A percentile compares a stretch with the other conserved stretches of the same genome.
phyloP scores from a whole-genome alignment of 1,139 yeast species.

The Lodderomyces margitis region DNA sequence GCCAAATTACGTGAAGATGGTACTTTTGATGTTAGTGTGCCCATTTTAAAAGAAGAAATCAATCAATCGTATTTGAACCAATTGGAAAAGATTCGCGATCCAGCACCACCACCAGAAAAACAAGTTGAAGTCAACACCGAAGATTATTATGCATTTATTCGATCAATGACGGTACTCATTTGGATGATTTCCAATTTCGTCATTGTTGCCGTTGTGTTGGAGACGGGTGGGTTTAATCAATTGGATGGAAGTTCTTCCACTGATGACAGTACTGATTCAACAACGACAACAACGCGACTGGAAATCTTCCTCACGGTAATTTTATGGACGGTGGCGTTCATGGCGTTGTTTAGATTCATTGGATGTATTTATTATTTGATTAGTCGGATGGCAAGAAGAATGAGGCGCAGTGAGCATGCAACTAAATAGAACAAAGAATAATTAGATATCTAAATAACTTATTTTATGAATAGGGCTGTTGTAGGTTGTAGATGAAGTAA shows the following conservation, averaged over 20 bases:
- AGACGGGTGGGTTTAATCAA: slow-evolving; percentile 61
- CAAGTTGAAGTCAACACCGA: slow-evolving; percentile 47
- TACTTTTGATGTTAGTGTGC: slow-evolving; percentile 64
- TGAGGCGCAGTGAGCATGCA: slow-evolving; percentile 23
- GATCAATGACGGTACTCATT: slow-evolving; percentile 75
- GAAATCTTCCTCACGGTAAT: slow-evolving; percentile 65
- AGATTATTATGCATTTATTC: slow-evolving; percentile 74
- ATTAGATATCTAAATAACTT: no score
- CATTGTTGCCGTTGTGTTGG: slow-evolving; percentile 67
- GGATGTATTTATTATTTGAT: slow-evolving; percentile 66
- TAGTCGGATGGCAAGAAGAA: slow-evolving; percentile 28
- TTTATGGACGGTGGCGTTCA: slow-evolving; percentile 77
- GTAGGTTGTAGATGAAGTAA: no score
- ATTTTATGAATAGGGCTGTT: no score
- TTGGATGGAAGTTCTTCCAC: slow-evolving; percentile 17
- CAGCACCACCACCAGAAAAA: slow-evolving; percentile 26
- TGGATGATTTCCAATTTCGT: slow-evolving; percentile 80
- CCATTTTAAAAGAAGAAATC: slow-evolving; percentile 60
- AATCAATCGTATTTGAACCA: slow-evolving; percentile 62
- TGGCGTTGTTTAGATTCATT: slow-evolving; percentile 70
- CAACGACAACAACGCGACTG: slow-evolving; percentile 25
- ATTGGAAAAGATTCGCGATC: slow-evolving; percentile 57
- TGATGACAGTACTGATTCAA: slow-evolving; percentile 13
- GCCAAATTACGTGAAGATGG: slow-evolving; percentile 69
- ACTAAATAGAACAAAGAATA: slow-evolving; percentile 10